Evolutionary conservation across 2,329 filamentous ascomycete genomes (phyloP), one percentile per base, ranked within the genome.

Genomic region (Colletotrichum horii): DNA sequence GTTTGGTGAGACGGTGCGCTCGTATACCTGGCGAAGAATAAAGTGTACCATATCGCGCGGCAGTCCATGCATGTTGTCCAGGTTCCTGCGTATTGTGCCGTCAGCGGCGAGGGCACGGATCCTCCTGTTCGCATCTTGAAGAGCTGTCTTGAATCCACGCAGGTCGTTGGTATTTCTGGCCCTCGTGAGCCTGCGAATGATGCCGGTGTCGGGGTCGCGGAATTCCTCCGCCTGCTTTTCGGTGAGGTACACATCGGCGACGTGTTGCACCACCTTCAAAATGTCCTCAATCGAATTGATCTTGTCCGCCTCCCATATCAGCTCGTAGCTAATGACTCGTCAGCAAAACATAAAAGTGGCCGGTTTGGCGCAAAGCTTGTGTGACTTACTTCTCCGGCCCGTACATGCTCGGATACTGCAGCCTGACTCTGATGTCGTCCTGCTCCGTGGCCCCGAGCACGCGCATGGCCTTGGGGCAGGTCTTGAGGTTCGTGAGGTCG

Each of bases 1-100:
- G 76, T 94, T 92, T 8, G 95, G 96, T 3, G 96, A 97, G 9
- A 99, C 97, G 7, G 95, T 98, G 66, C 97, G 95, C 80, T 96
- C 93, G 85, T 98, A 98, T 26, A 95, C 94, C 83, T 99, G 96
- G 70, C 91, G 93, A 56, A 98, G 90, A 79, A 98, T 96, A 78
- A 95, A 93, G 78, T 94, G 92, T 62, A 96, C 93, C 65, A 96
- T 91, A 60, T 92, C 91, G 58, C 94, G 89, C 8, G 94, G 92
- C 22, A 98, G 87, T 62, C 91, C 89, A 80, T 94, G 93, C 82
- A 92, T 91, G 64, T 87, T 86, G 78, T 94, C 91, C 62, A 98
- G 89, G 78, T 94, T 94, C 79, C 90, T 92, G 24, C 92, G 90
- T 76, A 98, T 91, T 12, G 91, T 92, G 55, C 95, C 95, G 80